Evolutionary conservation across 2,329 filamentous ascomycete species (phyloP), one percentile per base, ranked within the genome.

Genomic region (Trichothecium sympodiale): DNA sequence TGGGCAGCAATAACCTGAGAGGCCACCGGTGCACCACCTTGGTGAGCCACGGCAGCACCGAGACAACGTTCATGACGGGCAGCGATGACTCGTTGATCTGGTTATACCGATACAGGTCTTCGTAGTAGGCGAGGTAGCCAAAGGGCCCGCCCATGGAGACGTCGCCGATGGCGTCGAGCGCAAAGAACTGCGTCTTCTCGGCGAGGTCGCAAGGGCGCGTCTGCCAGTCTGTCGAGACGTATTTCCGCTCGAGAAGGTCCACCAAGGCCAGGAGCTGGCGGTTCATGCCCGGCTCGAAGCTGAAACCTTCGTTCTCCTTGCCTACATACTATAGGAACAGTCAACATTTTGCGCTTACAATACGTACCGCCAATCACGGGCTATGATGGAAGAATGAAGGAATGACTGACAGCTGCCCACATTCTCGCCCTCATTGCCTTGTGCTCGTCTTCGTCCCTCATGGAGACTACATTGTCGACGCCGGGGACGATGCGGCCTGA

Each of bases 91-190:
- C 58, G 27, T 56, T 62, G 16, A 66, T 64, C 37, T 60, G 48
- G 33, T 69, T 56, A 43, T 70, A 62, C 20, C 50, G 48, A 26
- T 65, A 63, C 1, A 69, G 43, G 38, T 76, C 71, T 14, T 56
- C 47, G 40, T 75, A 67, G 6, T 61, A 54, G 16, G 55, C 53
- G 12, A 76, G 55, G 43, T 67, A 66, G 4, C 71, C 69, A 41
- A 73, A 73, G 0, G 67, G 46, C 10, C 60, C 48, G 6, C 69
- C 69, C n/a, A 73, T 64, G 0, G 66, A 66, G 16, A 74, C 51
- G 27, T 70, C 60, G 10, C 64, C 65, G 29, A 75, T 67, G 3
- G 69, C 65, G 38, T 76, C 71, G 1, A 74, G 52, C 1, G 69
- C 62, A 37, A 74, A 69, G 54, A 63, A 71, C 17, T 68, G 65